Evolutionary conservation across 208 protist genomes (phyloP).

Genomic region (Trypanosoma congolense): DNA sequence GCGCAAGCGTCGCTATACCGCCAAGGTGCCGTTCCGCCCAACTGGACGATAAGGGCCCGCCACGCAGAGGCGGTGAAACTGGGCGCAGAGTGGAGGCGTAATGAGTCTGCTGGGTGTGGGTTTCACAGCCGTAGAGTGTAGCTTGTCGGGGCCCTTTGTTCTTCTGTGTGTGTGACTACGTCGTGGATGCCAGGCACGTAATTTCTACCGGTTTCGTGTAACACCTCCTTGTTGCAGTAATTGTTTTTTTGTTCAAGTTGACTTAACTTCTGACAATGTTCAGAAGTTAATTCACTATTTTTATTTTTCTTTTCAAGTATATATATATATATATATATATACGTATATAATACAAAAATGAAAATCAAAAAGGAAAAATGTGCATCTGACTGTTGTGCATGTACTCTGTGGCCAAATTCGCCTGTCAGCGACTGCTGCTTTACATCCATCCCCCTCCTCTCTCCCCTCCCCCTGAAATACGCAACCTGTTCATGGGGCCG

Average conservation of each 20-base stretch:
- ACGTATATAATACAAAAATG: too few species aligned
- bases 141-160: neutral
- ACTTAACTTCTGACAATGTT: slow-evolving; percentile 3
- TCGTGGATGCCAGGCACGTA: neutral
- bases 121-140: neutral
- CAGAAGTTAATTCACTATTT: too few species aligned
- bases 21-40: slow-evolving; percentile 76
- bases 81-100: neutral
- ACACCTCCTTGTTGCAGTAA: neutral
- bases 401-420: too few species aligned
- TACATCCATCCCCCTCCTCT: too few species aligned
- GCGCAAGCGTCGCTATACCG: slow-evolving; percentile 84
- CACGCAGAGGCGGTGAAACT: neutral
- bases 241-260: slow-evolving; percentile 8
- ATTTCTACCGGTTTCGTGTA: neutral
- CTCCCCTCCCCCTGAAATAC: too few species aligned
- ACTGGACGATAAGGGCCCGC: slow-evolving; percentile 16
- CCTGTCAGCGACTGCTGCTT: too few species aligned
- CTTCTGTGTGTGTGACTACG: too few species aligned
- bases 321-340: too few species aligned
- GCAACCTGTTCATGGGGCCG: too few species aligned
- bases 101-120: neutral
- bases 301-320: slow-evolving; percentile 19
- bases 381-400: too few species aligned
- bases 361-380: too few species aligned